Conservation (phyloP, 257 asterid genomes). For the Coffea canephora region DNA sequence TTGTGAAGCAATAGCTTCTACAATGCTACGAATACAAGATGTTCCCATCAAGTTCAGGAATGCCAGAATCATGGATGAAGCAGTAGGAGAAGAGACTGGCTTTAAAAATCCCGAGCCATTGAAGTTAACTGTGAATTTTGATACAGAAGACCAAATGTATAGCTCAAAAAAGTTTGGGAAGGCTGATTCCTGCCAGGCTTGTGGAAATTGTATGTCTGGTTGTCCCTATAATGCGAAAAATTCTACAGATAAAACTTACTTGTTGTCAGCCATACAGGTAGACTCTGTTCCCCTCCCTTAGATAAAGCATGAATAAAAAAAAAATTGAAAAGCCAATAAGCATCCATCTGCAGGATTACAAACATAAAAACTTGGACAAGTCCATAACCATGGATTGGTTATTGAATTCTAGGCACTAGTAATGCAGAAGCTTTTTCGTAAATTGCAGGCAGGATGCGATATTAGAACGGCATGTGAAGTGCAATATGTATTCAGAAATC, state of each 20-base stretch:
- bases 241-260: conserved; percentile 50
- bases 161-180: conserved; percentile 20
- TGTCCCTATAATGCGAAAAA: conserved; percentile 56
- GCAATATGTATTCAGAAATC: conserved; percentile 39
- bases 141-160: conserved; percentile 23
- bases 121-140: conserved; percentile 43
- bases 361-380: not conserved
- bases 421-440: not conserved
- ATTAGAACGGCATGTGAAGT: conserved; percentile 53
- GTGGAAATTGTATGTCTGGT: conserved; percentile 62
- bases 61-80: conserved; percentile 38
- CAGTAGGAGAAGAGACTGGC: conserved; percentile 22
- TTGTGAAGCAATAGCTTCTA: conserved; percentile 36
- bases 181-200: conserved; percentile 42
- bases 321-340: not conserved
- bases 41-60: conserved; percentile 41
- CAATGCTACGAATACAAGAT: conserved; percentile 41
- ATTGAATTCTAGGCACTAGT: not conserved
- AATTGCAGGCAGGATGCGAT: conserved; percentile 48
- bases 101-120: conserved; percentile 17
- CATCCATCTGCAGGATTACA: not conserved
- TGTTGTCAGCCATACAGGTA: conserved; percentile 53
- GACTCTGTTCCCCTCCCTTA: not conserved
- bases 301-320: not conserved
- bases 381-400: too few relatives aligned